Evolutionary conservation across 768 basidiomycete genomes (phyloP), one percentile per base, ranked within the genome.

Genomic region (Leucocoprinus sp.): DNA sequence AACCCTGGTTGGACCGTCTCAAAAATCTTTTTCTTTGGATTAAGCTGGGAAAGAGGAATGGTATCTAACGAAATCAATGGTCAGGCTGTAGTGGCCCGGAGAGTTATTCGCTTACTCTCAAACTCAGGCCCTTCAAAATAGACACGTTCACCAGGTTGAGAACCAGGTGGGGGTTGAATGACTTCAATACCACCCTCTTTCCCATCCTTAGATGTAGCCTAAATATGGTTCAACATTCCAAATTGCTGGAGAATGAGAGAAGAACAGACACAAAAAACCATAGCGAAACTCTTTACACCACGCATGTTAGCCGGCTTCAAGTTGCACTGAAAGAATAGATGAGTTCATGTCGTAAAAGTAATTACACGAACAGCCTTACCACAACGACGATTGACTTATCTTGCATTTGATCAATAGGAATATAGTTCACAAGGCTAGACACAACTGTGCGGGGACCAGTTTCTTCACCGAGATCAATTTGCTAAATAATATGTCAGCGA

Each of bases 21-120:
- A 57, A 97, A 99, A 24, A 98, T 88, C 69, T 98, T 99, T 72
- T 96, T 98, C 69, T 98, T 99, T 9, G 96, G 96, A 64, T 97
- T 97, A 47, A 99, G 71, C 57, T 93, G 91, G 5, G 84, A 57
- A 18, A 95, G 67, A 0, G 93, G 86, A 15, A 70, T 74, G 0
- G 72, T 72, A 54, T 68, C 84, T 84, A 31, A 41, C 23, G 34
- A 21, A 51, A 18, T 43, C 33, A 5, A 15, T 5, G 26, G 24
- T 28, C 9, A 17, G 12, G 18, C 8, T 5, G 17, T 2, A 41
- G 11, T 12, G 26, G 17, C 9, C n/a, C 14, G 24, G 15, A 15
- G 5, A 1, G 18, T 15, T 9, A 26, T 8, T 11, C 31, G 49
- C 80, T 49, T 55, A 91, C 86, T 73, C 65, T 92, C 86, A 58